Evolutionary conservation across 495 filamentous ascomycete genomes (phyloP).

Genomic region (Aspergillus ellipticus): DNA sequence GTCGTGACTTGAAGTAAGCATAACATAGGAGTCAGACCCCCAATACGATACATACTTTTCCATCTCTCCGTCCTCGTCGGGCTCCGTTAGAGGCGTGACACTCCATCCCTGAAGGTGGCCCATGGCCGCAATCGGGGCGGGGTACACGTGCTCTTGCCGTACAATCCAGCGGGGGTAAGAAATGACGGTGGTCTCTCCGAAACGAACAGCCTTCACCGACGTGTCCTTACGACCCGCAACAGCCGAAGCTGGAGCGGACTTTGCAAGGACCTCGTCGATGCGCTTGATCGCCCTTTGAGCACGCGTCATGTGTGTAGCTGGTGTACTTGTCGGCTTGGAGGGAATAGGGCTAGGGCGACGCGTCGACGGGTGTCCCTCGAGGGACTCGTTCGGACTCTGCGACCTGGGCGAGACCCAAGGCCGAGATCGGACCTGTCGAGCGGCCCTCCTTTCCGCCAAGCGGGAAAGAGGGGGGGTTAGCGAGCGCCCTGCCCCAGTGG

Average conservation of each 20-base stretch:
- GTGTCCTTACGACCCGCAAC: slow-evolving; percentile 1
- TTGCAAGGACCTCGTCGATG: slow-evolving; percentile 8
- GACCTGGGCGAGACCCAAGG: slow-evolving; percentile 13
- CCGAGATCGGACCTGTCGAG: slow-evolving; percentile 17
- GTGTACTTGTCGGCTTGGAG: slow-evolving; percentile 4
- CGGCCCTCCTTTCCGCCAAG: slow-evolving; percentile 13
- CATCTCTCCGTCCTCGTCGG: slow-evolving; percentile 21
- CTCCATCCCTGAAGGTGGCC: slow-evolving; percentile 23
- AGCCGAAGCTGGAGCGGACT: slow-evolving; percentile 4
- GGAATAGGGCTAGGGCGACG: background rate
- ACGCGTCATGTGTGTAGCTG: slow-evolving; percentile 4
- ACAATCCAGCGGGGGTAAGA: slow-evolving; percentile 23
- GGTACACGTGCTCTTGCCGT: slow-evolving; percentile 15
- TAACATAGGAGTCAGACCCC: slow-evolving; percentile 19
- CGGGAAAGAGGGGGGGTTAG: slow-evolving; percentile 1
- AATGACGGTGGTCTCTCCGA: slow-evolving; percentile 16
- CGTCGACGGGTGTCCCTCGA: slow-evolving; percentile 5
- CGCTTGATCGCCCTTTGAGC: slow-evolving; percentile 8
- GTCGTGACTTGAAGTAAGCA: slow-evolving; percentile 7
- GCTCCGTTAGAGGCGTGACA: slow-evolving; percentile 15
- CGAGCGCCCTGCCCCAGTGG: background rate
- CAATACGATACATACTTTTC: slow-evolving; percentile 23
- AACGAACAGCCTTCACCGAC: slow-evolving; percentile 21
- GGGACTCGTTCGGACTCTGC: slow-evolving; percentile 1
- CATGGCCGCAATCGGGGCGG: slow-evolving; percentile 13